Evolutionary conservation across 2,329 filamentous ascomycete species (phyloP), one percentile per base, ranked within the genome.

Genomic region (Pyrenochaeta sp.): DNA sequence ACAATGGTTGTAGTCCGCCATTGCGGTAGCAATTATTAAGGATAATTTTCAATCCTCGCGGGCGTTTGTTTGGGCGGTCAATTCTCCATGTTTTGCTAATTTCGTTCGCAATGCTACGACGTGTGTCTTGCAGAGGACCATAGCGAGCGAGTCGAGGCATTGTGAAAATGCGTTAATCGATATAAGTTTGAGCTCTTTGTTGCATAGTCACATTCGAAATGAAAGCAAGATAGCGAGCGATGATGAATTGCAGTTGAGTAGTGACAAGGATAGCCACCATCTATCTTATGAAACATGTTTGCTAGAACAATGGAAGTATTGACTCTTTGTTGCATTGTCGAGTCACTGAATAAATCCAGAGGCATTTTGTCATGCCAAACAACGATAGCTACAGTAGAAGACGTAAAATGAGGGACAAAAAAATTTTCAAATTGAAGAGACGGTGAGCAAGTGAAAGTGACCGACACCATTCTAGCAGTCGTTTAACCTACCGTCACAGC

Each of bases 11-110:
- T 7, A 61, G 34, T 12, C 47, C 34, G 15, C 45, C 48, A 46
- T 61, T 50, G 37, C 54, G 54, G 22, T 57, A 58, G 47, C 58
- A 58, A 25, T 25, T 25, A 24, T 48, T 45, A 6, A n/a, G 8
- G 13, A 9, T 8, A 24, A 54, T 57, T 2, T 6, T 19, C 9
- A 61, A 24, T 22, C 58, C 58, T 15, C 58, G 36, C 6, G 58
- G 50, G 3, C 22, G 24, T 25, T 32, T 27, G 19, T 28, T 56
- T 34, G 12, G 45, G 46, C 53, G 53, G 8, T 15, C 8, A 15
- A 50, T 50, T n/a, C 4, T n/a, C 36, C 36, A 39, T 39, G 36
- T 13, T 19, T 36, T 43, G 46, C 46, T 39, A 10, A 49, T 49
- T 25, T 19, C 10, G 8, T 49, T 39, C 19, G 32, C 46, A 39